Conservation (phyloP, 2,329 filamentous ascomycete species). For the Gremmenia infestans region DNA sequence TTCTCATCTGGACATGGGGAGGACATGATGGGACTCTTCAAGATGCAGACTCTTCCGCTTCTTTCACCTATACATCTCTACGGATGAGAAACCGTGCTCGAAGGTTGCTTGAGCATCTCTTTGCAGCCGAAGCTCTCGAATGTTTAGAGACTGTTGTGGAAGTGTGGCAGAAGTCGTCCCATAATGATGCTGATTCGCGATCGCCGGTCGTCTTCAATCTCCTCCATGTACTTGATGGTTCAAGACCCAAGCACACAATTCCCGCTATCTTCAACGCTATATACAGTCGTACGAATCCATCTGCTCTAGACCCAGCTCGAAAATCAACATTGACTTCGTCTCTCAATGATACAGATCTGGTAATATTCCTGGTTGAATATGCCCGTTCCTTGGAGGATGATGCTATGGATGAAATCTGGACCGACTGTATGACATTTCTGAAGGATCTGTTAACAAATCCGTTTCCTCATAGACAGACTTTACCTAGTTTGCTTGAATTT, state of each 20-base stretch:
- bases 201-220: conserved; percentile 72
- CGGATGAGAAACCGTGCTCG: conserved; percentile 87
- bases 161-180: conserved; percentile 63
- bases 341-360: conserved; percentile 76
- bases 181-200: conserved; percentile 43
- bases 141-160: conserved; percentile 88
- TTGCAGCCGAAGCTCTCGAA: conserved; percentile 86
- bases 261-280: conserved; percentile 94
- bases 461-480: conserved; percentile 85
- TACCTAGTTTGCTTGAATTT: conserved; percentile 83
- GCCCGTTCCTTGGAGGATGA: conserved; percentile 88
- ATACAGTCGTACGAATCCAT: conserved; percentile 87
- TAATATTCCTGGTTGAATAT: conserved; percentile 87
- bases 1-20: conserved; percentile 92
- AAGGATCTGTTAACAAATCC: conserved; percentile 88
- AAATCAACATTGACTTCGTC: conserved; percentile 87
- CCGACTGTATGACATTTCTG: conserved; percentile 86
- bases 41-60: conserved; percentile 67
- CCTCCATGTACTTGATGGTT: conserved; percentile 85
- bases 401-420: conserved; percentile 97
- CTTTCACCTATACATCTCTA: conserved; percentile 84
- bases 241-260: conserved; percentile 83
- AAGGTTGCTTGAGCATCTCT: conserved; percentile 85
- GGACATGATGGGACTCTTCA: conserved; percentile 57
- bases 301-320: conserved; percentile 68